Conservation (phyloP, 2,329 filamentous ascomycete species). For the Lasiodiplodia hormozganensis region DNA sequence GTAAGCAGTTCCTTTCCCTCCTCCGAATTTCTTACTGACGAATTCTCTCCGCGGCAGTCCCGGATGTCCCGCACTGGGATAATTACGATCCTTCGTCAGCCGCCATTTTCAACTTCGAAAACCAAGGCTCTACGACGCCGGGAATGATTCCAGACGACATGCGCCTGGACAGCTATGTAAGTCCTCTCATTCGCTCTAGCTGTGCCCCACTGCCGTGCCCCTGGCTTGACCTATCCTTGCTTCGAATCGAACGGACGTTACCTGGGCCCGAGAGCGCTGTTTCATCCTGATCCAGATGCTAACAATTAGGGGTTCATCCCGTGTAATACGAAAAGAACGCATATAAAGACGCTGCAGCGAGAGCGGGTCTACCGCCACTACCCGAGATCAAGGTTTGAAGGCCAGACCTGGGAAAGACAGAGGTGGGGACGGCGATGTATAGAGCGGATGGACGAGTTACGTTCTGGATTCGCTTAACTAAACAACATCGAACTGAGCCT, state of each 20-base stretch:
- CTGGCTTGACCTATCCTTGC: background rate
- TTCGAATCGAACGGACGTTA: background rate
- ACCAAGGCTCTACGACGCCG: background rate
- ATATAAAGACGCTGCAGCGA: background rate
- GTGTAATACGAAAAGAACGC: background rate
- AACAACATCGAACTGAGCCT: no score
- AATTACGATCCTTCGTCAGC: background rate
- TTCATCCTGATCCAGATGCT: background rate
- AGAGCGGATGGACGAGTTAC: background rate
- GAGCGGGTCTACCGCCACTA: background rate
- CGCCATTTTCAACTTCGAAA: conserved; percentile 5
- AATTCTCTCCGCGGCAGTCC: background rate
- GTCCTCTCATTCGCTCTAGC: background rate
- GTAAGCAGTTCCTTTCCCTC: background rate
- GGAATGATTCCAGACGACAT: conserved; percentile 18
- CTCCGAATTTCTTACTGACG: background rate
- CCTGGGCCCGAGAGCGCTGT: background rate
- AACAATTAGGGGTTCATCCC: background rate
- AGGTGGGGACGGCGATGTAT: background rate
- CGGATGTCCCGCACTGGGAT: conserved; percentile 5
- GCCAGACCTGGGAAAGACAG: background rate
- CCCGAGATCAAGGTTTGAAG: background rate
- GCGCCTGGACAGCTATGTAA: conserved; percentile 25
- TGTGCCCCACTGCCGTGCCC: background rate
- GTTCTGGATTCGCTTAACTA: background rate